Evolutionary conservation across 139 green algal species (phyloP).

Genomic region (Tetraselmis striata): DNA sequence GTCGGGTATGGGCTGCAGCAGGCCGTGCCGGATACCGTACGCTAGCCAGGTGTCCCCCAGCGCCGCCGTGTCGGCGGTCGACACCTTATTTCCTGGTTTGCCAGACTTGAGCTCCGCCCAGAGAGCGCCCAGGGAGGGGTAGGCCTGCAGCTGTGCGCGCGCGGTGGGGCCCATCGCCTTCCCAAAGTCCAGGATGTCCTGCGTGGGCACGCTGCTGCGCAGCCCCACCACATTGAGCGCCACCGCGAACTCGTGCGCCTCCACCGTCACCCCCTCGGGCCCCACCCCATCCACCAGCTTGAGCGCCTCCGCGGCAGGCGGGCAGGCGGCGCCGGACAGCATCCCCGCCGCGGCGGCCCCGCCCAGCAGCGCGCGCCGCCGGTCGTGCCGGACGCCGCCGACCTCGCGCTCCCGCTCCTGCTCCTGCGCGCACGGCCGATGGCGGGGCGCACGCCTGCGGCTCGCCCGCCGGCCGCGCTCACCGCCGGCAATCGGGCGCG

Average conservation of each 20-base stretch:
- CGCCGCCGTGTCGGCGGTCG: conserved; percentile 57
- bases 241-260: not conserved
- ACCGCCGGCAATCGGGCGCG: too few species aligned
- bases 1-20: conserved; percentile 64
- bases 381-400: not conserved
- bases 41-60: conserved; percentile 75
- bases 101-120: conserved; percentile 11
- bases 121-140: not conserved
- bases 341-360: too few species aligned
- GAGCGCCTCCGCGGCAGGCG: not conserved
- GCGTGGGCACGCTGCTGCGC: conserved; percentile 46
- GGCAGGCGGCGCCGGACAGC: too few species aligned
- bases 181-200: conserved; percentile 59
- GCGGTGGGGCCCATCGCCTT: not conserved
- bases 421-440: too few species aligned
- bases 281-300: not conserved
- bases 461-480: too few species aligned
- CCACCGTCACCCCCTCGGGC: not conserved
- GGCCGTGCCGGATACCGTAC: conserved; percentile 43
- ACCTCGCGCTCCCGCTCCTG: not conserved
- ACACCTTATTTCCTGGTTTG: conserved; percentile 35
- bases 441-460: too few species aligned
- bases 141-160: not conserved
- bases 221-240: conserved; percentile 46
- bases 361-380: not conserved